Conservation (phyloP, 768 basidiomycete genomes). For the Dacryopinax spathularia region DNA sequence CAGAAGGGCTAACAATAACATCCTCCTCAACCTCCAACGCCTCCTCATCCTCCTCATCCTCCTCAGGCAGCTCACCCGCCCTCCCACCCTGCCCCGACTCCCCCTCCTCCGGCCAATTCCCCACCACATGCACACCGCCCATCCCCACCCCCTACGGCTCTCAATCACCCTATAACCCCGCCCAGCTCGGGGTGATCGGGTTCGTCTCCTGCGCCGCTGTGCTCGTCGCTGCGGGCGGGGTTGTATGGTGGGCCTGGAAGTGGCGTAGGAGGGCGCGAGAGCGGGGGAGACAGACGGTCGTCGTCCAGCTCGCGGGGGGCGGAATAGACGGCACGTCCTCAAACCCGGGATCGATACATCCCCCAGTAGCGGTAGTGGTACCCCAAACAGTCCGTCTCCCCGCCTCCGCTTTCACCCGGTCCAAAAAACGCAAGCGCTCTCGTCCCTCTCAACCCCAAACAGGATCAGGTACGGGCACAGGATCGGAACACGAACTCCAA, state of each 20-base stretch:
- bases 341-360: background rate
- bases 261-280: background rate
- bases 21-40: background rate
- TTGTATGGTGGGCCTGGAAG: background rate
- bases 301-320: no score
- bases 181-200: background rate
- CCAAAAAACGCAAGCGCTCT: background rate
- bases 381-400: background rate
- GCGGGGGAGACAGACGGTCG: background rate
- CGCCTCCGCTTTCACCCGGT: background rate
- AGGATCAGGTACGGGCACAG: no score
- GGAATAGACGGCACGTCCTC: background rate
- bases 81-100: background rate
- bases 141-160: background rate
- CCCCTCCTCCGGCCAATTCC: background rate
- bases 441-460: background rate
- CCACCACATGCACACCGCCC: background rate
- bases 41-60: no score
- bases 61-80: background rate
- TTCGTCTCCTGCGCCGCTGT: background rate
- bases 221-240: background rate
- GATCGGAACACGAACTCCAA: background rate
- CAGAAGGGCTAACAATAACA: no score
- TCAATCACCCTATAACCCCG: background rate
- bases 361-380: background rate